phyloP scores from a whole-genome alignment of 2,329 filamentous ascomycete genomes.

The Chaetoscypha palmicola region DNA sequence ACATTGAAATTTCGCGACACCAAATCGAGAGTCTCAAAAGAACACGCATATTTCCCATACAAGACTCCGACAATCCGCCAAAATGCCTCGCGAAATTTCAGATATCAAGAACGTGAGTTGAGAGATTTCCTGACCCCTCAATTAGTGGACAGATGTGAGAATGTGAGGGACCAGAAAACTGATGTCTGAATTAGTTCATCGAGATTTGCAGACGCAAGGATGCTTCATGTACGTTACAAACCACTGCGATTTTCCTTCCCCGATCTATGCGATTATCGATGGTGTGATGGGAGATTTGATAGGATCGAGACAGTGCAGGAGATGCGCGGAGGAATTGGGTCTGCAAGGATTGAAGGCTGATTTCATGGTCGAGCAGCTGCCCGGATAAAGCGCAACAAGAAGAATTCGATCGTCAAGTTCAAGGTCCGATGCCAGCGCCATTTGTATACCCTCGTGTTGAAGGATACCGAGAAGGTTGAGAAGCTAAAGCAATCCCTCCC shows the following conservation, averaged over 20 bases:
- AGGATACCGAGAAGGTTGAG: constrained; percentile 98
- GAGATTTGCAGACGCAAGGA: constrained; percentile 99
- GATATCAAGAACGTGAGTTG: constrained; percentile 80
- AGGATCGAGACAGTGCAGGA: too few relatives aligned
- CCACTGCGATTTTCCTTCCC: background rate
- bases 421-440: constrained; percentile 98
- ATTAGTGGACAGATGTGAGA: background rate
- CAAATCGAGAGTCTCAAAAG: constrained; percentile 5
- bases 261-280: too few relatives aligned
- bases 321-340: too few relatives aligned
- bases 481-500: constrained; percentile 99
- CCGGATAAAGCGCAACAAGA: constrained; percentile 93
- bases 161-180: background rate
- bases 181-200: constrained; percentile 65
- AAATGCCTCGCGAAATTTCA: constrained; percentile 20
- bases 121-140: too few relatives aligned
- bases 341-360: constrained; percentile 1
- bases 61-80: constrained; percentile 23
- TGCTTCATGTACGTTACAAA: constrained; percentile 82
- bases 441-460: constrained; percentile 97
- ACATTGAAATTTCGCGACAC: constrained; percentile 7
- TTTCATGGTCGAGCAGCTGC: constrained; percentile 51
- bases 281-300: too few relatives aligned
- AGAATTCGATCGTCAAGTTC: constrained; percentile 95
- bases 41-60: constrained; percentile 10